Base-by-base conservation (phyloP, 345 rosid species). In the Jatropha curcas region DNA sequence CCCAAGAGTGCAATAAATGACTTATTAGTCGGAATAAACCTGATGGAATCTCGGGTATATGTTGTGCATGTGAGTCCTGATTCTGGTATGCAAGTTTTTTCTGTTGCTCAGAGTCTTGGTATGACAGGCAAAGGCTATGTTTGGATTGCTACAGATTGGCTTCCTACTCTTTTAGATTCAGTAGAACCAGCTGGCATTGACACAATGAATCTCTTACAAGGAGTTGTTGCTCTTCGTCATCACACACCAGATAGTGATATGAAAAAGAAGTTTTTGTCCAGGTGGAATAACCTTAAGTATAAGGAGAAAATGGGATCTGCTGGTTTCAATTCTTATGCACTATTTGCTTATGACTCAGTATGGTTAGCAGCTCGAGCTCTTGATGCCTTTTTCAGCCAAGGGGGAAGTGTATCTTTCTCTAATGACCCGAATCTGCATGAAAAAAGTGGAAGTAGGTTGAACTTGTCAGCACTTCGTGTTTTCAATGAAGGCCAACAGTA, bases 111-210 rank as follows among this genome's bases (percentile, higher is more conserved):
- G 67, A 76, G 76, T 68, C 89, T 89, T 68, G 86, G 87, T 17
- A 94, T 94, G 98, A 88, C 79, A 86, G 71, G 41, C 66, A 56
- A 66, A 48, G 90, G 94, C 62, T 92, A 92, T 81, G 98, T 94
- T 62, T 94, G 98, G 98, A 92, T 94, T 60, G 84, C 98, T 41
- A 90, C 97, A 22, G 98, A 92, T 82, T 94, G 98, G 97, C 97
- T 94, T 76, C 84, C 90, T 68, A 87, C 97, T 6, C 65, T 83
- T 73, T 77, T 94, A 71, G 98, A 94, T 83, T 85, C 94, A 11
- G 70, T 63, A 61, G 86, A 81, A 28, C 84, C 87, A 19, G 69
- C 65, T 30, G 85, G 81, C 53, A 10, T 80, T 22, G 79, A 82
- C 48, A 78, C 69, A 27, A 79, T 85, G 90, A 86, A 83, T 74